Evolutionary conservation across 768 basidiomycete genomes (phyloP), one percentile per base, ranked within the genome.

Genomic region (Russula griseocarnosa): DNA sequence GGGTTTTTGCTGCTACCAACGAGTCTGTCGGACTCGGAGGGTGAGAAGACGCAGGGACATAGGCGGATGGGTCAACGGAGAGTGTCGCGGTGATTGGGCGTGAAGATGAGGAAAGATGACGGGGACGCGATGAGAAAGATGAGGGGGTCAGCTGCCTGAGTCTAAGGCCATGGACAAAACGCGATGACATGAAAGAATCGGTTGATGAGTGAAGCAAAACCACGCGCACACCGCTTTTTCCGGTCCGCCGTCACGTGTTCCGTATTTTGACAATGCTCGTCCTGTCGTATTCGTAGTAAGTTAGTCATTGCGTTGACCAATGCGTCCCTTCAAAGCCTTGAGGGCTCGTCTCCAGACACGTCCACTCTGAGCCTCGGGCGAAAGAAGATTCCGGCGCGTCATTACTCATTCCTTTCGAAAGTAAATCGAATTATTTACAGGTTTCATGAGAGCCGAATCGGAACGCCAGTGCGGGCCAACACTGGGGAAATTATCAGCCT

Each of bases 181-280:
- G 67, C 53, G 55, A 34, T 46, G 67, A 66, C 67, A 68, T 68
- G 55, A 55, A 55, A 59, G 49, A 51, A 44, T 11, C 16, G n/a
- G 51, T 54, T 61, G 32, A 46, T 24, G 36, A 36, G 36, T 36
- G 59, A 30, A 24, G 59, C 38, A 20, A 40, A 49, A 24, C 20
- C 10, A 4, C 2, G 20, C 34, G 34, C 36, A 22, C 34, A 1
- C 22, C 34, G 11, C 14, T 38, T 30, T 42, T 30, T 13, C 28
- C 20, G 36, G 20, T 46, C 28, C 42, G 42, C 56, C 44, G 30
- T 58, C 56, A 58, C 56, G 56, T 58, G 56, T 30, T 34, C n/a
- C 11, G 20, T 10, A 18, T 28, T 16, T 26, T n/a, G n/a, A n/a
- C n/a, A n/a, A n/a, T n/a, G n/a, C n/a, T n/a, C n/a, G 24, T 1